These are phyloP conservation scores for Plasmodium cynomolgi DNA, from an alignment of 169 alveolate genomes.

Conservation along the genomic window DNA sequence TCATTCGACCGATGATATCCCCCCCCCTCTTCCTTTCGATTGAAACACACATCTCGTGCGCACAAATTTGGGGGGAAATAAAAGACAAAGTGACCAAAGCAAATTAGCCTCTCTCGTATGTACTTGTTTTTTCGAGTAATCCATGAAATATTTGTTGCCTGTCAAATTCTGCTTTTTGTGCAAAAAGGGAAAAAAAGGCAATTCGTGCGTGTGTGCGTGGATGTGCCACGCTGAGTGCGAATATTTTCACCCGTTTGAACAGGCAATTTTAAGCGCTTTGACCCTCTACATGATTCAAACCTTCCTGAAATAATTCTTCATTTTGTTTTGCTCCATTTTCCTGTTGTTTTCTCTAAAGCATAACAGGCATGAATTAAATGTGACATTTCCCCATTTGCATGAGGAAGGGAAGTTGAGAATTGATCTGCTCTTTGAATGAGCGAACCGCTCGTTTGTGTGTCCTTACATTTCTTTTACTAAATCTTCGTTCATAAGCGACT, in stretches of 20 bases:
- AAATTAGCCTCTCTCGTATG: not conserved
- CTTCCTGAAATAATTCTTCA: slow-evolving; percentile 56
- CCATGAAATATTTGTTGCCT: slow-evolving; percentile 56
- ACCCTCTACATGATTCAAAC: not conserved
- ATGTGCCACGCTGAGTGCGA: not conserved
- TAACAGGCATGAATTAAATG: slow-evolving; percentile 9
- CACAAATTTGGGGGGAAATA: not conserved
- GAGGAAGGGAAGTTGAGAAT: not conserved
- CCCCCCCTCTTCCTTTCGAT: not conserved
- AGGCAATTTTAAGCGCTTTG: not conserved
- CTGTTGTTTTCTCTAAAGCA: slow-evolving; percentile 48
- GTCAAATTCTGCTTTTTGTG: slow-evolving; percentile 11
- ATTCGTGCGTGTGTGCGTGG: not conserved
- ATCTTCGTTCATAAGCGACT: slow-evolving; percentile 34
- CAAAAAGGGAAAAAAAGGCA: not conserved
- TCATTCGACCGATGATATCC: not conserved
- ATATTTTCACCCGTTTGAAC: not conserved
- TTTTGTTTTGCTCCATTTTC: slow-evolving; percentile 33
- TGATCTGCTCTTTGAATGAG: not conserved
- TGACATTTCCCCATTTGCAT: not conserved
- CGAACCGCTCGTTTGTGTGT: not conserved
- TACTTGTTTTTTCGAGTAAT: slow-evolving; percentile 53
- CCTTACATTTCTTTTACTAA: slow-evolving; percentile 58
- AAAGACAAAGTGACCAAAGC: not conserved
- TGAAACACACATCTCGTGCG: not conserved